Evolutionary conservation across 176 grass and related monocot genomes (phyloP).

Genomic region (Cenchrus purpureus): DNA sequence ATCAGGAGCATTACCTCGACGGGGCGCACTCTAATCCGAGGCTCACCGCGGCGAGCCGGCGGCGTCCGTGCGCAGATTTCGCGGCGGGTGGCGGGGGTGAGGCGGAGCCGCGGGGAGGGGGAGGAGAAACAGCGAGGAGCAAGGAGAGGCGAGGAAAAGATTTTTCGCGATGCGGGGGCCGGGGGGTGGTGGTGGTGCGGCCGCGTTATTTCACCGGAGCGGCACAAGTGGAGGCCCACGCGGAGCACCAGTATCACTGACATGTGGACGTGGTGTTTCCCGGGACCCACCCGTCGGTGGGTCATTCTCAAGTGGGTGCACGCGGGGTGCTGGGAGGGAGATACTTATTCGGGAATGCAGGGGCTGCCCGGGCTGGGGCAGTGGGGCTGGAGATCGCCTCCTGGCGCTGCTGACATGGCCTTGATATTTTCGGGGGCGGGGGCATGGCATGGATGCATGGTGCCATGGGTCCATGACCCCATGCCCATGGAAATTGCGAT

Average conservation of each 20-base stretch:
- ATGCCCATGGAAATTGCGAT: background rate
- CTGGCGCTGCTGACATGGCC: slow-evolving; percentile 77
- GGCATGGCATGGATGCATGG: slow-evolving; percentile 49
- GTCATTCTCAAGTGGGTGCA: background rate
- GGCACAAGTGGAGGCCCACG: slow-evolving; percentile 15
- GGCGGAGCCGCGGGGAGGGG: background rate
- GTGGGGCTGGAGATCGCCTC: slow-evolving; percentile 54
- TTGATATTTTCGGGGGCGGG: slow-evolving; percentile 85
- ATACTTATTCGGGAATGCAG: slow-evolving; percentile 61
- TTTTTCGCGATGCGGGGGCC: slow-evolving; percentile 44
- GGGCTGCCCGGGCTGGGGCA: slow-evolving; percentile 10
- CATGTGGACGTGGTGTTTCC: accelerated
- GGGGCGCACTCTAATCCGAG: background rate
- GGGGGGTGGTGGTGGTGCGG: slow-evolving; percentile 35
- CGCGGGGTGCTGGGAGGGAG: slow-evolving; percentile 25
- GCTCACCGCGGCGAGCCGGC: slow-evolving; percentile 17
- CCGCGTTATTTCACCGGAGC: slow-evolving; percentile 35
- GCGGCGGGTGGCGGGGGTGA: slow-evolving; percentile 20
- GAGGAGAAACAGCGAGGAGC: slow-evolving; percentile 31
- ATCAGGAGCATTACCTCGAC: slow-evolving; percentile 48
- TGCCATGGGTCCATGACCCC: slow-evolving; percentile 7
- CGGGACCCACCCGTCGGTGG: background rate
- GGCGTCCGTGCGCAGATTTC: background rate
- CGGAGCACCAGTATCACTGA: background rate
- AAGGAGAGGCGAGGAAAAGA: slow-evolving; percentile 62